Evolutionary conservation across 805 yeast genomes (phyloP).

Genomic region (Wickerhamiella vanderwaltii): DNA sequence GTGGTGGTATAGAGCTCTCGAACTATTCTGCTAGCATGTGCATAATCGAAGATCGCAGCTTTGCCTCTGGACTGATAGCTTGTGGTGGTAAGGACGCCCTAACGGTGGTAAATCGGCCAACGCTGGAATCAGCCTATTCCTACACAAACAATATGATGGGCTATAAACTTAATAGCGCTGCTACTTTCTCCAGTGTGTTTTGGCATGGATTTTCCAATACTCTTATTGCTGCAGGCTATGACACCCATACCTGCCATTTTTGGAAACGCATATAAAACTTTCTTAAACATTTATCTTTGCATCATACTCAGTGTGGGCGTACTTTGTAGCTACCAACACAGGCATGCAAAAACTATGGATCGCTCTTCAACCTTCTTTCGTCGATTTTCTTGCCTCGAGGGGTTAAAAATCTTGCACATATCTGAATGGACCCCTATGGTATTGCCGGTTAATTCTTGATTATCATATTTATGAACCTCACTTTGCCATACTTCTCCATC

Average conservation of each 20-base stretch:
- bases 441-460: too few species aligned
- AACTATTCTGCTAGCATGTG: background rate
- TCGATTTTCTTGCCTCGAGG: too few species aligned
- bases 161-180: background rate
- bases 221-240: background rate
- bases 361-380: too few species aligned
- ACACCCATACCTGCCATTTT: background rate
- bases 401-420: too few species aligned
- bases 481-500: too few species aligned
- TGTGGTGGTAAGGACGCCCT: background rate
- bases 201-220: background rate
- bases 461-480: too few species aligned
- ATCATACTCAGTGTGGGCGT: too few species aligned
- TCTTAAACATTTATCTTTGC: too few species aligned
- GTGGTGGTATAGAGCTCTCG: background rate
- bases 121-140: background rate
- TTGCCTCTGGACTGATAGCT: constrained; percentile 1
- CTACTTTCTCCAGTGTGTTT: background rate
- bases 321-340: too few species aligned
- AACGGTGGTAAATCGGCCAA: background rate
- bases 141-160: background rate
- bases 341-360: too few species aligned
- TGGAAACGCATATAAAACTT: background rate
- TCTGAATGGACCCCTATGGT: too few species aligned
- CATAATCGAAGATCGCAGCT: background rate